phyloP scores from a whole-genome alignment of 192 early-diverging fungal genomes.

The Coemansia sp. region DNA sequence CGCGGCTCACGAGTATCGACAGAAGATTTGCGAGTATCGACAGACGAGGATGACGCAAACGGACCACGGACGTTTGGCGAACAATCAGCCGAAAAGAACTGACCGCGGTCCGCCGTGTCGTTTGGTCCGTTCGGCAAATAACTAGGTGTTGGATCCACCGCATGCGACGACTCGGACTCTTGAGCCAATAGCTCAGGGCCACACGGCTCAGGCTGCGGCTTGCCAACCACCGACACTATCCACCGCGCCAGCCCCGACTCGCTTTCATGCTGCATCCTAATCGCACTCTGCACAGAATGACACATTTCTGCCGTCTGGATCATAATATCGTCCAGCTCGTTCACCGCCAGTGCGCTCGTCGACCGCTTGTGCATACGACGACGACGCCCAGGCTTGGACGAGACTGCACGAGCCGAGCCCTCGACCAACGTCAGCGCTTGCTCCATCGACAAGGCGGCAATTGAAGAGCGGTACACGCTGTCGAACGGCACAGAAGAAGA shows the following conservation, averaged over 20 bases:
- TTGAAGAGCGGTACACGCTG: conserved; percentile 20
- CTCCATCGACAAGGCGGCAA: conserved; percentile 35
- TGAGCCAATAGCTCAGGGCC: neutral
- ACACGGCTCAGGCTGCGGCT: conserved; percentile 1
- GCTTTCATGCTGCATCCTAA: conserved; percentile 25
- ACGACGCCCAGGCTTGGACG: neutral
- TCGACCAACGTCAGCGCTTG: conserved; percentile 44
- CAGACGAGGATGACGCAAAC: neutral
- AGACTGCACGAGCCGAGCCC: conserved; percentile 7
- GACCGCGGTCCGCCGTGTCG: too few relatives aligned
- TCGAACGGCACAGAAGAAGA: conserved; percentile 34
- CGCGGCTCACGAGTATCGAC: neutral
- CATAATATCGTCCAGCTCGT: conserved; percentile 54
- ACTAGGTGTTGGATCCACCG: too few relatives aligned
- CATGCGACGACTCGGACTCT: too few relatives aligned
- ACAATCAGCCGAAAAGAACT: conserved; percentile 22
- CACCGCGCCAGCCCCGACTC: conserved; percentile 39
- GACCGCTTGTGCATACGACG: conserved; percentile 43
- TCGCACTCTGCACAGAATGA: conserved; percentile 48
- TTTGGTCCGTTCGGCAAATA: too few relatives aligned
- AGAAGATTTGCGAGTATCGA: too few relatives aligned
- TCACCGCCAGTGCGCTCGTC: conserved; percentile 28
- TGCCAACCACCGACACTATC: conserved; percentile 24
- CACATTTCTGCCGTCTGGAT: conserved; percentile 48
- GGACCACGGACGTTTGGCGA: conserved; percentile 3